Evolutionary conservation across 805 yeast species (phyloP).

Genomic region (Brettanomyces nanus): DNA sequence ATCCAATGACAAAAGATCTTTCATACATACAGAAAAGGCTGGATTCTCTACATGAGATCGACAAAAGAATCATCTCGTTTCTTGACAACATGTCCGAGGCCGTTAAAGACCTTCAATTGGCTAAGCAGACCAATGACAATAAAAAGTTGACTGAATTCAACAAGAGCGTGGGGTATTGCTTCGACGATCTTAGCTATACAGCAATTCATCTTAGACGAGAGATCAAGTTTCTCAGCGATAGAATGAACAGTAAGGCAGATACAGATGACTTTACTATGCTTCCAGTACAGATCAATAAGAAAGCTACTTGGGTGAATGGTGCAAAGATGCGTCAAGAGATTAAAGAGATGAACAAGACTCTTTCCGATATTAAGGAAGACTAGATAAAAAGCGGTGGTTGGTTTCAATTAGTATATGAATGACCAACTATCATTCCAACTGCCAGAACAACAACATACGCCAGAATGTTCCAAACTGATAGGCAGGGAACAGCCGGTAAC

Average conservation of each 20-base stretch:
- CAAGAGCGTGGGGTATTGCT: constrained; percentile 38
- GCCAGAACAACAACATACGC: constrained; percentile 2
- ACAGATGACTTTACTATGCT: constrained; percentile 35
- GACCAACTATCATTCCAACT: constrained; percentile 9
- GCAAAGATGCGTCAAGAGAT: constrained; percentile 47
- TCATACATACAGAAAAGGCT: constrained; percentile 41
- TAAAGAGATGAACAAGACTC: constrained; percentile 15
- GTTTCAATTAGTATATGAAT: too few species aligned
- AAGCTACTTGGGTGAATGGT: constrained; percentile 60
- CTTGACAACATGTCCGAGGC: constrained; percentile 41
- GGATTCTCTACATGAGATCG: constrained; percentile 44
- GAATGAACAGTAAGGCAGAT: constrained; percentile 40
- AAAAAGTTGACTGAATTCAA: constrained; percentile 26
- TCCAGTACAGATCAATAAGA: constrained; percentile 62
- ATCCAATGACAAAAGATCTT: background rate
- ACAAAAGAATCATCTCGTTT: constrained; percentile 40
- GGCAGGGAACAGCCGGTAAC: constrained; percentile 11
- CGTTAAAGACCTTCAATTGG: constrained; percentile 31
- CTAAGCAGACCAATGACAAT: constrained; percentile 21
- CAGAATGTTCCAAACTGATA: background rate
- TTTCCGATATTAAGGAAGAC: background rate
- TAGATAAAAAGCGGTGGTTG: background rate
- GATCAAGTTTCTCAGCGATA: constrained; percentile 54
- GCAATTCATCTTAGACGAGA: constrained; percentile 59
- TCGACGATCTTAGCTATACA: constrained; percentile 45